Conservation (phyloP, 2,329 filamentous ascomycete genomes). For the Alternaria tenuissima region DNA sequence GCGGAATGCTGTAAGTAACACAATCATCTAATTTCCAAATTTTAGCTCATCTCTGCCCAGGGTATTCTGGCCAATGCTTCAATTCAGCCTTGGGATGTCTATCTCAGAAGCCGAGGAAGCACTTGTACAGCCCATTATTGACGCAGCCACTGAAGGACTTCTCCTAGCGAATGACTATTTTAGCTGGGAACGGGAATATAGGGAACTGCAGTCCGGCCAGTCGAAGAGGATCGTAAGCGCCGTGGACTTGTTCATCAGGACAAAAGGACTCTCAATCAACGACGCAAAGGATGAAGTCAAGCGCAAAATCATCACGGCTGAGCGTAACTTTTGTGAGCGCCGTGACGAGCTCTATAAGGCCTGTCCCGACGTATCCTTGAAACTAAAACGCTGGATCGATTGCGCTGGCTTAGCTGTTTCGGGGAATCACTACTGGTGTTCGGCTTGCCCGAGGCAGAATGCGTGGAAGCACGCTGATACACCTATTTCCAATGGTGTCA, state of each 20-base stretch:
- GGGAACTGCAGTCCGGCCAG: not conserved
- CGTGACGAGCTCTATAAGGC: not conserved
- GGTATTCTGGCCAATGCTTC: conserved; percentile 2
- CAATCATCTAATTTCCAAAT: not conserved
- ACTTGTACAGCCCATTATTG: not conserved
- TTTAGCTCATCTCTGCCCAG: not conserved
- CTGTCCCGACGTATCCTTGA: not conserved
- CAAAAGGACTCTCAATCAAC: not conserved
- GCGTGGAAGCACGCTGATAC: not conserved
- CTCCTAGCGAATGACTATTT: conserved; percentile 3
- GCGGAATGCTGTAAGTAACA: conserved; percentile 2
- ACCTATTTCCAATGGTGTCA: not conserved
- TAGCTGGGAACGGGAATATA: conserved; percentile 7
- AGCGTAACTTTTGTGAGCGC: not conserved
- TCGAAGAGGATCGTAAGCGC: not conserved
- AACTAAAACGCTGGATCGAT: not conserved
- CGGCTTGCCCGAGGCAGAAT: conserved; percentile 4
- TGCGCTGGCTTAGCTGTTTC: conserved; percentile 1
- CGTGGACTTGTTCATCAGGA: not conserved
- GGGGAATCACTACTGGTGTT: conserved; percentile 8
- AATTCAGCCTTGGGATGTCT: conserved; percentile 3
- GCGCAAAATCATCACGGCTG: not conserved
- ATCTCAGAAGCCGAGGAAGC: not conserved
- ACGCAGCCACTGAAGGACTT: not conserved
- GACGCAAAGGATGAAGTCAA: not conserved